phyloP scores from a whole-genome alignment of 176 grass and related monocot species.

The Carex scoparia region DNA sequence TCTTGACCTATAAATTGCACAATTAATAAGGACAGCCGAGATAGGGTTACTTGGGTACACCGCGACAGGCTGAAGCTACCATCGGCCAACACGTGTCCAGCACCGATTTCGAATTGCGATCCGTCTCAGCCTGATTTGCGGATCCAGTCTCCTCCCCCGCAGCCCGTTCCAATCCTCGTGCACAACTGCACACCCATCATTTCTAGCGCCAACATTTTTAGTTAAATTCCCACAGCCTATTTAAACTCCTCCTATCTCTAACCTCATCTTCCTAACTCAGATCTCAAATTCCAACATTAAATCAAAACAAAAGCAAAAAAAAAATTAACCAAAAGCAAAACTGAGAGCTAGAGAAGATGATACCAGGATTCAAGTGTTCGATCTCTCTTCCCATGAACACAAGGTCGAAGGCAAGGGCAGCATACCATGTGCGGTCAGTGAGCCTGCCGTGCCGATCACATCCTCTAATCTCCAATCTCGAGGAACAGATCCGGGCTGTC shows the following conservation, averaged over 20 bases:
- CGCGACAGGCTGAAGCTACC: background rate
- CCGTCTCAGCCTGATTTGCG: background rate
- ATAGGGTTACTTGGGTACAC: background rate
- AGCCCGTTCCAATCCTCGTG: background rate
- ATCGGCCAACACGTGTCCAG: background rate
- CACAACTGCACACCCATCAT: background rate
- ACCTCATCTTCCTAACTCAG: background rate
- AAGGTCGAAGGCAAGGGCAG: background rate
- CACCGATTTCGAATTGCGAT: background rate
- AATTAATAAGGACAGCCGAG: background rate
- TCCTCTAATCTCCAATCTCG: conserved; percentile 41
- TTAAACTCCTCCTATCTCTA: background rate
- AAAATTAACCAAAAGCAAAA: background rate
- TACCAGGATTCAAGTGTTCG: conserved; percentile 40
- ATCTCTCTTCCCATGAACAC: conserved; percentile 55
- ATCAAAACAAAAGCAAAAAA: background rate
- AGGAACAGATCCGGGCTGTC: conserved; percentile 39
- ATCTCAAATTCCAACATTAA: background rate
- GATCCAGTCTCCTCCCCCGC: background rate
- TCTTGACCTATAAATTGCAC: background rate
- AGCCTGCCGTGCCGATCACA: conserved; percentile 50
- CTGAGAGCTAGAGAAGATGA: conserved; percentile 31
- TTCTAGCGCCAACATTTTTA: background rate
- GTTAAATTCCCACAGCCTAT: background rate
- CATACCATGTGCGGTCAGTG: conserved; percentile 40